phyloP scores from a whole-genome alignment of 2,329 filamentous ascomycete genomes.

The Fusarium solani-melongenae region DNA sequence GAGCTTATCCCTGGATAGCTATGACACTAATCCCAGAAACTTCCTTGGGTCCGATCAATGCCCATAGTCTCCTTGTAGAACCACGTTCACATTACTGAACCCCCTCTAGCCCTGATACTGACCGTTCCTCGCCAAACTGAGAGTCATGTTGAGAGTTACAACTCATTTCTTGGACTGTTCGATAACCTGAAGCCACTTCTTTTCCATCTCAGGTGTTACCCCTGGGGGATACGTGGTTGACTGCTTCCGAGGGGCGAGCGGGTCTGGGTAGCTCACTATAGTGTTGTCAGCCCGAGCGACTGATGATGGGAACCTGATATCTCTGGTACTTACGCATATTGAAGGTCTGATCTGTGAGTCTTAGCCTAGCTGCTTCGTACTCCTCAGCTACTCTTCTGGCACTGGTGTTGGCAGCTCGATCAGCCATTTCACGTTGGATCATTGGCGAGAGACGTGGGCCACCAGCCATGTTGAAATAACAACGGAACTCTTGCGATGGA shows the following conservation, averaged over 20 bases:
- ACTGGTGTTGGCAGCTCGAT: slow-evolving; percentile 39
- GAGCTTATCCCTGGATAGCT: no score
- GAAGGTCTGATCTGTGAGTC: slow-evolving; percentile 59
- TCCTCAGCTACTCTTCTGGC: slow-evolving; percentile 58
- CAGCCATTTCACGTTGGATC: slow-evolving; percentile 36
- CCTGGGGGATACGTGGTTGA: slow-evolving; percentile 51
- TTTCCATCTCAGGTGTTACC: slow-evolving; percentile 56
- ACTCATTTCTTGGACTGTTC: slow-evolving; percentile 25
- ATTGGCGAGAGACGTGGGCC: slow-evolving; percentile 31
- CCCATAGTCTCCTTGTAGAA: background rate
- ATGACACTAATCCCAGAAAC: background rate
- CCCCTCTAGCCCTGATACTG: background rate
- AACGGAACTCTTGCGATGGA: background rate
- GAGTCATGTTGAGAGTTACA: background rate
- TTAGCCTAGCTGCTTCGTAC: slow-evolving; percentile 50
- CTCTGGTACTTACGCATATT: slow-evolving; percentile 53
- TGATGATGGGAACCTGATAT: background rate
- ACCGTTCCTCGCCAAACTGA: background rate
- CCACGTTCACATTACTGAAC: background rate
- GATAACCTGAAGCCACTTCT: slow-evolving; percentile 51
- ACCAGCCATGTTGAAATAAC: slow-evolving; percentile 30
- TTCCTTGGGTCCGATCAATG: background rate
- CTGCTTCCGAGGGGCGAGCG: slow-evolving; percentile 53
- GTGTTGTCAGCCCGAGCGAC: slow-evolving; percentile 18
- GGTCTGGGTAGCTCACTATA: slow-evolving; percentile 55